These are phyloP conservation scores for Paracamarosporium sp. DNA, from an alignment of 2,329 filamentous ascomycete species.

Conservation along the genomic window DNA sequence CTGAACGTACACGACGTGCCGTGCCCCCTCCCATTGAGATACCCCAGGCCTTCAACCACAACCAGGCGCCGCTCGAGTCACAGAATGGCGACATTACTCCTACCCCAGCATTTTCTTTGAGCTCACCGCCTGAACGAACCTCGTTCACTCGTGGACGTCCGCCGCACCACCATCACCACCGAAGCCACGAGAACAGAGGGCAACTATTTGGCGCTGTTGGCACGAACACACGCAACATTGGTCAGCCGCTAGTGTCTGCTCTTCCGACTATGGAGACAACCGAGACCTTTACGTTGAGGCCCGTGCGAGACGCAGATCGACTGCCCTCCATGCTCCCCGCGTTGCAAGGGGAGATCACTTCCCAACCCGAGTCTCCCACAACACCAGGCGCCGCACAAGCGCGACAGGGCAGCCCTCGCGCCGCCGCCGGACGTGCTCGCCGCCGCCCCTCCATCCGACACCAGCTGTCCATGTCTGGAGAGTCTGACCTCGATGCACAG, in stretches of 20 bases:
- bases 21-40: conserved; percentile 87
- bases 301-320: conserved; percentile 84
- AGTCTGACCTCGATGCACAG: conserved; percentile 80
- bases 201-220: conserved; percentile 37
- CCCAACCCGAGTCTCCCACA: conserved; percentile 79
- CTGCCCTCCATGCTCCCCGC: conserved; percentile 84
- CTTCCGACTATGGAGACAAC: conserved; percentile 71
- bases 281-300: conserved; percentile 76
- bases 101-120: conserved; percentile 68
- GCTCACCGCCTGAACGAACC: conserved; percentile 75
- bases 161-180: conserved; percentile 56
- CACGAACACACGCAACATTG: conserved; percentile 52
- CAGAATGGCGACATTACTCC: conserved; percentile 67
- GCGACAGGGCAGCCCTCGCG: conserved; percentile 46
- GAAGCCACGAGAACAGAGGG: conserved; percentile 56
- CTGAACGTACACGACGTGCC: conserved; percentile 68
- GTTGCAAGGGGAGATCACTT: conserved; percentile 70
- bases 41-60: conserved; percentile 59
- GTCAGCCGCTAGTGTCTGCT: conserved; percentile 72
- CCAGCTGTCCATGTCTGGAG: conserved; percentile 83
- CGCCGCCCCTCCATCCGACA: conserved; percentile 87
- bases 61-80: conserved; percentile 56
- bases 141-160: conserved; percentile 65
- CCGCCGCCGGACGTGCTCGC: conserved; percentile 61
- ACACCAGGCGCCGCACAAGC: conserved; percentile 46